These are phyloP conservation scores for Panicum miliaceum DNA, from an alignment of 176 grass and related monocot genomes.

Conservation along the genomic window DNA sequence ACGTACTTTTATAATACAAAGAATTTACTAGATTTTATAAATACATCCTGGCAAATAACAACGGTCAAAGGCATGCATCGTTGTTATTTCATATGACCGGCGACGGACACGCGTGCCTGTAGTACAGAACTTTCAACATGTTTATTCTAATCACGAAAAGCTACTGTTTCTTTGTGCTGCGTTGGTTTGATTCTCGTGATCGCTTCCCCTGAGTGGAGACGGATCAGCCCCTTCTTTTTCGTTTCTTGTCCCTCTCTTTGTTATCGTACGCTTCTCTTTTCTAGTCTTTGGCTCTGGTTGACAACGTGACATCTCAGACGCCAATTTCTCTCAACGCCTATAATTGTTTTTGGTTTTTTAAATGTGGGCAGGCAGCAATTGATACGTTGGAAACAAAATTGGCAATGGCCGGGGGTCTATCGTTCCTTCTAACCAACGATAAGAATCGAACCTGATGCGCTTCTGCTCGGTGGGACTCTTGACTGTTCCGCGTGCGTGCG, in stretches of 20 bases:
- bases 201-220: background rate
- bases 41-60: no score
- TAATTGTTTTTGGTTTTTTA: background rate
- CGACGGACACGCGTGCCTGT: background rate
- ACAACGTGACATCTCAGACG: background rate
- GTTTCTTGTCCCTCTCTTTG: background rate
- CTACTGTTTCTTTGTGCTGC: background rate
- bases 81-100: background rate
- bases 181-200: constrained; percentile 11
- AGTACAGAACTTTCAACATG: background rate
- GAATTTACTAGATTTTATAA: no score
- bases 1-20: no score
- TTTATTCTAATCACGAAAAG: constrained; percentile 9
- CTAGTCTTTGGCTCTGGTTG: background rate
- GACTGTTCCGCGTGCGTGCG: background rate
- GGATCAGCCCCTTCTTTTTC: background rate
- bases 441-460: constrained; percentile 7
- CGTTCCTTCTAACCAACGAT: background rate
- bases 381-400: background rate
- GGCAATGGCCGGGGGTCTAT: background rate
- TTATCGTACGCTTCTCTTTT: background rate
- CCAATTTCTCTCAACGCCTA: background rate
- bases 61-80: no score
- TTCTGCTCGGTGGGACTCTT: background rate
- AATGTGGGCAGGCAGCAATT: background rate